A percentile compares a stretch with the other conserved stretches of the same genome.
phyloP scores from a whole-genome alignment of 1,284 basidiomycete genomes.

The Microbotryum intermedium region DNA sequence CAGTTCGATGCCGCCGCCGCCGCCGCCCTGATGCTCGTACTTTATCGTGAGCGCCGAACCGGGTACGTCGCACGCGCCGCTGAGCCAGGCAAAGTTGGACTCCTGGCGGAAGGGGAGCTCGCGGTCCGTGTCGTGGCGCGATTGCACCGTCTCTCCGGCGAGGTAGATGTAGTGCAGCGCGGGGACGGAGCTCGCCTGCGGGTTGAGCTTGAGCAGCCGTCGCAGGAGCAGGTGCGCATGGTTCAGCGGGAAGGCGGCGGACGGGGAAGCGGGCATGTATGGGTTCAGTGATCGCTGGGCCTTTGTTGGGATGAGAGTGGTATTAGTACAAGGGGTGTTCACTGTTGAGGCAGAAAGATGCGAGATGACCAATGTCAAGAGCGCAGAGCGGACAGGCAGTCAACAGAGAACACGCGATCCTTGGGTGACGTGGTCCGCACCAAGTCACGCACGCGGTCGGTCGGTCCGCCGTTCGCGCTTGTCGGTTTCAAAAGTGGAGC shows the following conservation, averaged over 20 bases:
- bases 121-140: constrained; percentile 48
- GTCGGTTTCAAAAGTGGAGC: too few relatives aligned
- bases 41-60: constrained; percentile 57
- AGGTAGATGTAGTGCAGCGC: constrained; percentile 24
- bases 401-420: too few relatives aligned
- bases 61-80: constrained; percentile 61
- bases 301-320: too few relatives aligned
- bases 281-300: too few relatives aligned
- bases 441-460: too few relatives aligned
- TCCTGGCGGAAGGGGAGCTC: constrained; percentile 67
- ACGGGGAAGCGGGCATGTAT: neutral
- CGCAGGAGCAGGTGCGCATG: constrained; percentile 22
- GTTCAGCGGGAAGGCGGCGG: constrained; percentile 11
- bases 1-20: constrained; percentile 40
- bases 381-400: too few relatives aligned
- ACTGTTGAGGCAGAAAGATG: too few relatives aligned
- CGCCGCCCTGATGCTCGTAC: constrained; percentile 42
- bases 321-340: too few relatives aligned
- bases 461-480: too few relatives aligned
- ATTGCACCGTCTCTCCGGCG: constrained; percentile 10
- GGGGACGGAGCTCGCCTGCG: constrained; percentile 11
- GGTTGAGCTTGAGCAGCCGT: constrained; percentile 16
- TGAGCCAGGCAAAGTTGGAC: constrained; percentile 79
- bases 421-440: too few relatives aligned
- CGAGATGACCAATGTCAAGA: too few relatives aligned